Evolutionary conservation across 2,329 filamentous ascomycete species (phyloP), one percentile per base, ranked within the genome.

Genomic region (Pseudofabraea citricarpa): DNA sequence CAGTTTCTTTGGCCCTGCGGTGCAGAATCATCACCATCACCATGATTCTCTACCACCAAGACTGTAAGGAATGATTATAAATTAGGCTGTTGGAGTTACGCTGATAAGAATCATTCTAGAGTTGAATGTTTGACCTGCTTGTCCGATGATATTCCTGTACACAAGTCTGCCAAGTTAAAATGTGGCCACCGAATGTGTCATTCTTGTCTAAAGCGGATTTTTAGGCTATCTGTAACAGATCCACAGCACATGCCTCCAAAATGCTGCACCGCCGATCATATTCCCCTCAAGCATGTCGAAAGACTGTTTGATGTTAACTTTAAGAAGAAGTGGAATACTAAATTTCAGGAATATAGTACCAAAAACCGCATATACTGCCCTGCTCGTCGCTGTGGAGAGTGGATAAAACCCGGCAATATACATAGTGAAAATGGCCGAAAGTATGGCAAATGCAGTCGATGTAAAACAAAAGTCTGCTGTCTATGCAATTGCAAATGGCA

Each of bases 111-210:
- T 50, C 53, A 46, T 55, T 37, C 36, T 53, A 89, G 83, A 46
- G 74, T 84, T 35, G 76, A 85, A 56, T 95, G 89, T 56, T 68
- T 89, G 37, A 79, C 77, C 19, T 95, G 89, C 59, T 68, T 83
- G 58, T 72, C 71, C 29, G 83, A 87, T 50, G 81, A 87, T 49
- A 67, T 85, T 2, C 78, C 81, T 1, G 58, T 74, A 8, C 71
- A 71, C 46, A 81, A 79, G 62, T 77, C 83, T 24, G 81, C 81
- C 27, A 86, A 83, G 61, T 75, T 95, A 26, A 76, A 79, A 52
- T 95, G 90, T 60, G 81, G 81, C 3, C 89, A 95, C 63, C 78
- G 81, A 49, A 90, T 91, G 84, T 95, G 90, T 64, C 74, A 85
- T 51, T 62, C 73, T 6, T 95, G 90, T 62, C 70, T 95, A 31